Conservation (phyloP, 192 early-diverging fungal species). For the Paraglomus brasilianum region DNA sequence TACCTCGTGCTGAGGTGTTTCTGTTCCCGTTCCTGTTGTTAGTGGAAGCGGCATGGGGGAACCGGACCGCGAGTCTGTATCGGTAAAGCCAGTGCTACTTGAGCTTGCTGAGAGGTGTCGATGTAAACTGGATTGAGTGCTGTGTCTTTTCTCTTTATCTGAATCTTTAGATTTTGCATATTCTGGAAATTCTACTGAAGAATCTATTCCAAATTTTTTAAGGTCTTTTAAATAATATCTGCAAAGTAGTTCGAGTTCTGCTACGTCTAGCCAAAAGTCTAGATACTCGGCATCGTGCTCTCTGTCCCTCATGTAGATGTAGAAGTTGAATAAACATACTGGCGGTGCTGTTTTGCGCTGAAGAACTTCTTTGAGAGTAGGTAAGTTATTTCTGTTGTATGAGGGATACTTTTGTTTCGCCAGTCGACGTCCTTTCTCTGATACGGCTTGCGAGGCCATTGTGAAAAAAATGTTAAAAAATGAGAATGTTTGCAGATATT, state of each 20-base stretch:
- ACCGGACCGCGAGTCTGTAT: neutral
- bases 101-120: too few relatives aligned
- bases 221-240: slow-evolving; percentile 47
- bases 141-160: neutral
- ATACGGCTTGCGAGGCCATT: neutral
- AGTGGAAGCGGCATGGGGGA: slow-evolving; percentile 17
- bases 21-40: slow-evolving; percentile 4
- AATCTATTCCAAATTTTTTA: slow-evolving; percentile 34
- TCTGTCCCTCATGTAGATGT: slow-evolving; percentile 68
- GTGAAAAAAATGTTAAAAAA: too few relatives aligned
- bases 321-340: slow-evolving; percentile 77
- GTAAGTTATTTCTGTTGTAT: slow-evolving; percentile 38
- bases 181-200: slow-evolving; percentile 25
- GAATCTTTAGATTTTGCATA: slow-evolving; percentile 19
- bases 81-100: too few relatives aligned
- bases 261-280: slow-evolving; percentile 75
- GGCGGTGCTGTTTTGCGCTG: slow-evolving; percentile 65
- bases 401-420: slow-evolving; percentile 16
- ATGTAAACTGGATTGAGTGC: too few relatives aligned
- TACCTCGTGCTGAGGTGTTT: neutral
- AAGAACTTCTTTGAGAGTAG: slow-evolving; percentile 69
- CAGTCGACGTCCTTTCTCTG: slow-evolving; percentile 27
- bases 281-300: slow-evolving; percentile 65
- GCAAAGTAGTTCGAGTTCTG: slow-evolving; percentile 71
- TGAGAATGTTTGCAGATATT: too few relatives aligned